Percentiles rank a stretch among this genome's conserved stretches.
phyloP scores from a whole-genome alignment of 768 basidiomycete genomes.

The Mycena filopes region DNA sequence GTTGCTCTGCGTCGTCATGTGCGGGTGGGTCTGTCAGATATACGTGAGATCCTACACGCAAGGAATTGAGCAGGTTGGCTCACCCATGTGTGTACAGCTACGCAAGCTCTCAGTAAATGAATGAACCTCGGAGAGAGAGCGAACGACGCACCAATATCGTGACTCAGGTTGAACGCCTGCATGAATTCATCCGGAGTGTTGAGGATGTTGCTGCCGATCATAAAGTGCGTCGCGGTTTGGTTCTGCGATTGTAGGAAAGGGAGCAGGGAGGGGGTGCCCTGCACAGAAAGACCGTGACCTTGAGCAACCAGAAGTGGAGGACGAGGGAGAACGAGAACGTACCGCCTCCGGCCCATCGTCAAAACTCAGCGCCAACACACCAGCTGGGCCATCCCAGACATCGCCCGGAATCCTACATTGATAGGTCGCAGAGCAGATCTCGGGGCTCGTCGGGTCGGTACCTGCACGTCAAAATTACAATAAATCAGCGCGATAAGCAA shows the following conservation, averaged over 20 bases:
- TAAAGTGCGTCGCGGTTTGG: slow-evolving; percentile 82
- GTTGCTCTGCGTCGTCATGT: slow-evolving; percentile 62
- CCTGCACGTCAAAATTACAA: slow-evolving; percentile 1
- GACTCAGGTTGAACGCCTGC: slow-evolving; percentile 50
- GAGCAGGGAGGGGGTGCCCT: slow-evolving; percentile 63
- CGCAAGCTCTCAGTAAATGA: too few relatives aligned
- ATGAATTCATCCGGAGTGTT: slow-evolving; percentile 18
- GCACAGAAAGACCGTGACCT: not conserved
- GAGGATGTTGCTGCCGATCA: slow-evolving; percentile 68
- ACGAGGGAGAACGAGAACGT: not conserved
- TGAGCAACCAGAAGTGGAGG: not conserved
- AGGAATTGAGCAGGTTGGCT: too few relatives aligned
- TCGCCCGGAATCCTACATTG: slow-evolving; percentile 72
- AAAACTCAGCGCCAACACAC: slow-evolving; percentile 73
- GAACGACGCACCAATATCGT: slow-evolving; percentile 47
- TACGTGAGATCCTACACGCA: too few relatives aligned
- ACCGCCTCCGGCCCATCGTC: slow-evolving; percentile 80
- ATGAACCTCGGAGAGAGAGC: too few relatives aligned
- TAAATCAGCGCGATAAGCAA: not conserved
- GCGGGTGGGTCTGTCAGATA: slow-evolving; percentile 49
- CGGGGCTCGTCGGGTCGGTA: slow-evolving; percentile 50
- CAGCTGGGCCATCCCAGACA: slow-evolving; percentile 81
- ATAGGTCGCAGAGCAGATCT: slow-evolving; percentile 83
- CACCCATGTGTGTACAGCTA: slow-evolving; percentile 65
- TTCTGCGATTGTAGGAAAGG: slow-evolving; percentile 73